phyloP scores from a whole-genome alignment of 2,329 filamentous ascomycete species.

The Botrytis deweyae region DNA sequence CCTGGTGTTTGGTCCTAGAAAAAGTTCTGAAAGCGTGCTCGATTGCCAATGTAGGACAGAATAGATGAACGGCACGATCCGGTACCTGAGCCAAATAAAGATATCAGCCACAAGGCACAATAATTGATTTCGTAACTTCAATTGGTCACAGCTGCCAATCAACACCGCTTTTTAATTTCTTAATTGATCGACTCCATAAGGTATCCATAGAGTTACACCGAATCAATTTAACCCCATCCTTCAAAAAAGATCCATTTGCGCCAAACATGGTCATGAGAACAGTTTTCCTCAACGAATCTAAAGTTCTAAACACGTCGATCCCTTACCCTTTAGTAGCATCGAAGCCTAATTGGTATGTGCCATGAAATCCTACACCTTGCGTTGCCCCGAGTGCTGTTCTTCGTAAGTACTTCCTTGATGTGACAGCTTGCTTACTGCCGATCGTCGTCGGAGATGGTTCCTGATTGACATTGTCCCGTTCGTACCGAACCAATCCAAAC shows the following conservation, averaged over 20 bases:
- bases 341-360: background rate
- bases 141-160: background rate
- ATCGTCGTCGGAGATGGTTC: slow-evolving; percentile 13
- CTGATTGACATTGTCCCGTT: background rate
- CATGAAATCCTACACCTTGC: background rate
- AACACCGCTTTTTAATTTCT: background rate
- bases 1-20: background rate
- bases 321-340: background rate
- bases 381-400: background rate
- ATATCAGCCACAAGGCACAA: background rate
- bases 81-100: background rate
- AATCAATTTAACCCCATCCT: slow-evolving; percentile 6
- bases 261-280: slow-evolving; percentile 2
- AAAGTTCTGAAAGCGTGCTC: background rate
- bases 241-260: background rate
- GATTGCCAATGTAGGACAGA: background rate
- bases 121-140: background rate
- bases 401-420: background rate
- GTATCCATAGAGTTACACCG: background rate
- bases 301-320: background rate
- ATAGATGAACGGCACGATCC: background rate
- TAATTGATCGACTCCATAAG: background rate
- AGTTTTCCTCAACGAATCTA: background rate
- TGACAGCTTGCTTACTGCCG: background rate
- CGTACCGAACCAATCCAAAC: background rate